A percentile compares a stretch with the other conserved stretches of the same genome.
These are phyloP conservation scores for Aspergillus sp. DNA, from an alignment of 2,329 filamentous ascomycete species.

Conservation along the genomic window DNA sequence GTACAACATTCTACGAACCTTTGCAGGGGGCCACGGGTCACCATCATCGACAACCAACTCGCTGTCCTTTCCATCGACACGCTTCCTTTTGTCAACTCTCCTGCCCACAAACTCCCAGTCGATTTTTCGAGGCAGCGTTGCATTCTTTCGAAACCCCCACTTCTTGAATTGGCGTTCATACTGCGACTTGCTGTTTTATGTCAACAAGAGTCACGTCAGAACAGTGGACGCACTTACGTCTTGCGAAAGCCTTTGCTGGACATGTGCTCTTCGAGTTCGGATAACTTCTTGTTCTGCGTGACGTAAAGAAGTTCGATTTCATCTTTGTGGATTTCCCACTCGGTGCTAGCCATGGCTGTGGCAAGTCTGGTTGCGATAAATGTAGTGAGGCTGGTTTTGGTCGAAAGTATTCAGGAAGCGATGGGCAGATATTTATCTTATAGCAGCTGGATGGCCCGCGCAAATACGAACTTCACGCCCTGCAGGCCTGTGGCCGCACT, in stretches of 20 bases:
- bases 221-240: slow-evolving; percentile 1
- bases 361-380: too few relatives aligned
- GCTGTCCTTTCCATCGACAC: not conserved
- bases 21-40: not conserved
- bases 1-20: not conserved
- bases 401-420: too few relatives aligned
- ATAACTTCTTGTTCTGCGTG: not conserved
- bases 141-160: not conserved
- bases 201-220: not conserved
- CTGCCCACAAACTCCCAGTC: not conserved
- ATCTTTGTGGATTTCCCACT: not conserved
- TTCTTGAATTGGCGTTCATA: not conserved
- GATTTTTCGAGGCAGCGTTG: not conserved
- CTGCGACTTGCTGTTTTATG: not conserved
- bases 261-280: not conserved
- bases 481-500: too few relatives aligned
- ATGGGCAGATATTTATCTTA: too few relatives aligned
- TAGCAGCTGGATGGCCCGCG: too few relatives aligned
- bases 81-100: not conserved
- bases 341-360: not conserved
- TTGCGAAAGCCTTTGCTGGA: not conserved
- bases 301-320: not conserved
- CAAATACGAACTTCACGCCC: too few relatives aligned
- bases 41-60: not conserved
- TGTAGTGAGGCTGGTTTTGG: too few relatives aligned